A percentile compares a stretch with the other conserved stretches of the same genome.
Evolutionary conservation across 2,329 filamentous ascomycete species (phyloP).

Genomic region (Juglanconis sp.): DNA sequence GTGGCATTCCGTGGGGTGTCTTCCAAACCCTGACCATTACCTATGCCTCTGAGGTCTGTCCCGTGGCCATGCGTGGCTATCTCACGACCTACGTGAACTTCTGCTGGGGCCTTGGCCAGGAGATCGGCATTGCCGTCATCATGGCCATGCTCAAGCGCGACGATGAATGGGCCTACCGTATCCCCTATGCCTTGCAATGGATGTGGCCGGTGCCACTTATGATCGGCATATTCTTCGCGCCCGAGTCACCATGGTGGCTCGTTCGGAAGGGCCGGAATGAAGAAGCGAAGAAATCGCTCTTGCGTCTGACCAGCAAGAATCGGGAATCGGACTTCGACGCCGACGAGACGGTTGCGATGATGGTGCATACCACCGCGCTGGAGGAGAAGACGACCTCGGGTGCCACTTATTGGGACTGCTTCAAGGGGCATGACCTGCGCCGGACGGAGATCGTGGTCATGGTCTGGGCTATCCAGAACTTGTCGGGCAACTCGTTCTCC

Average conservation of each 20-base stretch:
- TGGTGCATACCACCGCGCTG: constrained; percentile 82
- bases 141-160: constrained; percentile 61
- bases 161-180: constrained; percentile 63
- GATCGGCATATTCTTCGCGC: constrained; percentile 64
- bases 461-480: constrained; percentile 62
- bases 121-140: constrained; percentile 72
- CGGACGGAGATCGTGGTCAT: constrained; percentile 72
- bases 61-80: constrained; percentile 67
- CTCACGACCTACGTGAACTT: constrained; percentile 74
- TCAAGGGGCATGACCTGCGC: constrained; percentile 73
- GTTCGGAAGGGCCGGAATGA: constrained; percentile 62
- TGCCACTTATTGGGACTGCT: constrained; percentile 77
- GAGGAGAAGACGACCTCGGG: constrained; percentile 74
- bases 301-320: constrained; percentile 61
- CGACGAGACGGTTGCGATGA: constrained; percentile 86
- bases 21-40: constrained; percentile 59
- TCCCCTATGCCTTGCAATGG: constrained; percentile 73
- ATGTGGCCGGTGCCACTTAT: constrained; percentile 71
- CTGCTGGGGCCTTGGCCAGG: constrained; percentile 74
- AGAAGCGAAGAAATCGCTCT: constrained; percentile 63
- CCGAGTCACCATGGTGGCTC: constrained; percentile 74
- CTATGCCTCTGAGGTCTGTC: constrained; percentile 71
- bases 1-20: constrained; percentile 61
- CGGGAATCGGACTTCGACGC: constrained; percentile 71
- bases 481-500: constrained; percentile 62